Base-by-base conservation (phyloP, 2,329 filamentous ascomycete genomes). In the Eutypella sp. region DNA sequence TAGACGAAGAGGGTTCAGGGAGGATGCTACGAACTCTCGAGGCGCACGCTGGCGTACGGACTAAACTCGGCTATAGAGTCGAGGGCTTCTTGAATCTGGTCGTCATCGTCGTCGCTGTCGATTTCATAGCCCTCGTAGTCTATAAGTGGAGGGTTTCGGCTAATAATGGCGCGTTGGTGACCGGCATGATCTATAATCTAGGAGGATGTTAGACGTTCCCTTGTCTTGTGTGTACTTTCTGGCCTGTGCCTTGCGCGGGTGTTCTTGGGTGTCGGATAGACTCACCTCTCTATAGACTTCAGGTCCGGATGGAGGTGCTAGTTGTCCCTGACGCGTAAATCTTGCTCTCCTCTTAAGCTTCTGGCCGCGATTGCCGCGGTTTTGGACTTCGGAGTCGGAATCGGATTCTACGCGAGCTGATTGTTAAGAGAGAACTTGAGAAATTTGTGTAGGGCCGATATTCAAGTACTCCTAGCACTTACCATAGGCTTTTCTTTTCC, bases 61-160 rank as follows among this genome's bases (percentile, higher is more conserved):
- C 93, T 84, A 42, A 84, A 75, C 52, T 87, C 82, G 29, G 82
- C 76, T n/a, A 82, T 81, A 4, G 77, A 69, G 39, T 79, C 73
- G 41, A 79, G 70, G 36, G 82, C 82, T 41, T 84, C 79, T 51
- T 76, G 75, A 19, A 81, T 64, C 46, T 75, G 76, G 36, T 84
- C 79, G 48, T 82, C 79, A 46, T 87, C 83, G 48, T 89, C 84
- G 50, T 84, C 82, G 60, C 81, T 85, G 36, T 89, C 84, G 45
- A 89, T 71, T 51, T 88, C 82, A 61, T 87, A 89, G 51, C 87
- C 87, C 56, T 92, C 87, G 39, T 88, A 82, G 66, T 92, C 87
- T 53, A 87, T 72, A 40, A 87, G 72, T 10, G 80, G 78, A 5
- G 85, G 85, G 56, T 90, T 92, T 54, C 79, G 80, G 63, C 81